Base-by-base conservation (phyloP, 345 rosid species). In the Lepidium africanum region DNA sequence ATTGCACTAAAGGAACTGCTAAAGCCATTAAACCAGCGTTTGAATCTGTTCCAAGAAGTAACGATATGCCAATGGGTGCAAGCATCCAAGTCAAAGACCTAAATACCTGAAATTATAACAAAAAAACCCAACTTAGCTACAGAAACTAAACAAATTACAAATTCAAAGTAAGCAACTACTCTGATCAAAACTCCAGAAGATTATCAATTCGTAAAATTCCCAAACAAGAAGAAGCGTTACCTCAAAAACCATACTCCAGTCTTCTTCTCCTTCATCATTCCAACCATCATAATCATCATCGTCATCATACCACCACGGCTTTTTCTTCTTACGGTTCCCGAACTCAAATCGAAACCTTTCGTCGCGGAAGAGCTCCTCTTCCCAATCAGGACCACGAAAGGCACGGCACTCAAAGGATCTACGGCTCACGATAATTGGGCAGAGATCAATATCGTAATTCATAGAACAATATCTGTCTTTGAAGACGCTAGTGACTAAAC, bases 1-100 rank as follows among this genome's bases (percentile, higher is more conserved):
- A 75, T 77, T 90, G 96, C 5, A 87, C 91, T 12, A 93, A 66
- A 12, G 98, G 98, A 73, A 90, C 90, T 4, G 87, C 98, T 74
- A 85, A 79, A 58, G 96, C 97, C 97, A 90, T 90, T 45, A 88
- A 27, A 53, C 92, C 84, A 2, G 92, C 89, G 73, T 84, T 83
- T 48, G 93, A 80, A 27, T 87, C 90, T 14, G 91, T 87, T 76
- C 96, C 96, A 2, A 93, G 75, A 63, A 93, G 74, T 71, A 83
- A 69, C 0, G 96, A 83, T 64, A 93, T 60, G 37, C 79, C 87
- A 5, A 90, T 64, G 15, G 97, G 96, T 1, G 94, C 92, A 71
- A 93, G 56, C 84, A 84, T 88, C 97, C 94, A 90, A 9, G 92
- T 91, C 52, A 85, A 75, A 59, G 86, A 79, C 79, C 79, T 75